Evolutionary conservation across 257 asterid genomes (phyloP).

Genomic region (Plantago elongata): DNA sequence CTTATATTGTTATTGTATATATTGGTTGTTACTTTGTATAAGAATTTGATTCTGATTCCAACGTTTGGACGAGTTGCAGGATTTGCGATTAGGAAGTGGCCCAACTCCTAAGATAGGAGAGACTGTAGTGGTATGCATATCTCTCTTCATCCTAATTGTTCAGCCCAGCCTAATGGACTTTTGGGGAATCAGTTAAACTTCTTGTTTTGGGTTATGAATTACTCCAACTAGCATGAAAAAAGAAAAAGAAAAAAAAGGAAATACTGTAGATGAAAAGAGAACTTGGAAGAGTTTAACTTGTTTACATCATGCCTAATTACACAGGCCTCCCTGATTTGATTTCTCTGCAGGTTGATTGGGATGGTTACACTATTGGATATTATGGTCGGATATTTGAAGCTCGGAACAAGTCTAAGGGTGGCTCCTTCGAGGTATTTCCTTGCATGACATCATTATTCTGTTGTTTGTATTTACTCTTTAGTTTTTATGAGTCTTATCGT

Average conservation of each 20-base stretch:
- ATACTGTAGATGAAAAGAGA: background rate
- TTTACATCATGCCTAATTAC: conserved; percentile 7
- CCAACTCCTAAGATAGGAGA: conserved; percentile 77
- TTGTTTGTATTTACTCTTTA: conserved; percentile 17
- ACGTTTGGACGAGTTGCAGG: conserved; percentile 49
- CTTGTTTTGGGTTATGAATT: too few species aligned
- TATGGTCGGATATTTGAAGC: conserved; percentile 99
- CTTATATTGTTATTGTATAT: conserved; percentile 13
- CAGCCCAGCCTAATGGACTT: background rate
- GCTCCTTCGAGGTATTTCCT: conserved; percentile 79
- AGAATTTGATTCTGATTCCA: conserved; percentile 18
- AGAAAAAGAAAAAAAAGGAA: background rate
- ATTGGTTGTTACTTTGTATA: conserved; percentile 19
- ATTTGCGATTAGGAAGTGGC: conserved; percentile 75
- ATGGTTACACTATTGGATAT: conserved; percentile 95
- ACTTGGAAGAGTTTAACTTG: background rate
- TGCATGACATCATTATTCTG: conserved; percentile 12
- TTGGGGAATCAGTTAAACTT: too few species aligned
- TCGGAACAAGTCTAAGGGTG: conserved; percentile 96
- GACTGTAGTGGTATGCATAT: conserved; percentile 68
- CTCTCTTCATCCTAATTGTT: conserved; percentile 6
- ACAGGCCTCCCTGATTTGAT: conserved; percentile 14
- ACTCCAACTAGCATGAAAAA: too few species aligned
- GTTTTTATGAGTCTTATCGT: conserved; percentile 19
- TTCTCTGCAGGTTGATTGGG: conserved; percentile 85